These are phyloP conservation scores for Leccinum olivaceopallidum DNA, from an alignment of 768 basidiomycete species.

Conservation along the genomic window DNA sequence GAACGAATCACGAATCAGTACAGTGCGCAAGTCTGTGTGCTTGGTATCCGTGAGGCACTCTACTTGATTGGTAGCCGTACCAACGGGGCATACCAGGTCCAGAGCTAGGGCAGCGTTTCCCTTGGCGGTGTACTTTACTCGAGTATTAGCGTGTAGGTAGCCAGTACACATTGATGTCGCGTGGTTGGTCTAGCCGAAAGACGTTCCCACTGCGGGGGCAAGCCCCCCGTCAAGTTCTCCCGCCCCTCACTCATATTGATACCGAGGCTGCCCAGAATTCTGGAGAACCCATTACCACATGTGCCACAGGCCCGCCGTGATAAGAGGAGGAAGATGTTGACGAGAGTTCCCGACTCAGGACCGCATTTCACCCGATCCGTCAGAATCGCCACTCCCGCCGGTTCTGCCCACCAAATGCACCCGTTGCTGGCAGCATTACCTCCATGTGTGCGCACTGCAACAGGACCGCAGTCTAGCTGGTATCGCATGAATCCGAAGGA, in stretches of 20 bases:
- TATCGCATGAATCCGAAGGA: slow-evolving; percentile 9
- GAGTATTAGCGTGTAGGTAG: background rate
- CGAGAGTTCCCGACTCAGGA: background rate
- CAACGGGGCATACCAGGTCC: background rate
- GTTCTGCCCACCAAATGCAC: background rate
- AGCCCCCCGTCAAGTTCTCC: background rate
- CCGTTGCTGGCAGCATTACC: background rate
- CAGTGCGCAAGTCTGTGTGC: background rate
- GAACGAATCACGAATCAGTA: background rate
- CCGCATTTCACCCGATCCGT: slow-evolving; percentile 3
- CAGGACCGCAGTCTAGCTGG: slow-evolving; percentile 17
- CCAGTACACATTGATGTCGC: background rate
- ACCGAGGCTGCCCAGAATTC: background rate
- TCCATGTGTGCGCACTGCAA: slow-evolving; percentile 6
- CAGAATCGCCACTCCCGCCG: background rate
- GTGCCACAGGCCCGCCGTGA: slow-evolving; percentile 1
- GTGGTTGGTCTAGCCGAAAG: background rate
- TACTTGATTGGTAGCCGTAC: background rate
- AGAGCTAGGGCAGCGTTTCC: background rate
- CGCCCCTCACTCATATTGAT: background rate
- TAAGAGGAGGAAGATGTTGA: background rate
- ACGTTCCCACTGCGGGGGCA: background rate
- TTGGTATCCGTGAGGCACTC: background rate
- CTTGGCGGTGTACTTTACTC: background rate
- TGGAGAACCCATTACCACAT: background rate